Conservation (phyloP, 2,329 filamentous ascomycete genomes). For the Talaromyces sp. region DNA sequence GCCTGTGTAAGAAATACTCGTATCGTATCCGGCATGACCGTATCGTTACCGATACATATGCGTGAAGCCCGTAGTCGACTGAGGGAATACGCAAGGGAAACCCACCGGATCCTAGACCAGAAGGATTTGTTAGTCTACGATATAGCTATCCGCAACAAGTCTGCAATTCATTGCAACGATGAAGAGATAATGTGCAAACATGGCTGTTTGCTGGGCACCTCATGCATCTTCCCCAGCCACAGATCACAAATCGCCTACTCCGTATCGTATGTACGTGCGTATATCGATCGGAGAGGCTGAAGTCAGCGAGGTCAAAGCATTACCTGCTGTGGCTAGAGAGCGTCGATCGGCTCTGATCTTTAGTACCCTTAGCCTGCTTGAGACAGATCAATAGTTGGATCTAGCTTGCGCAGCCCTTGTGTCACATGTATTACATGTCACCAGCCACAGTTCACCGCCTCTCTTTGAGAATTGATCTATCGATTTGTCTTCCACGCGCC, state of each 20-base stretch:
- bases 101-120: not conserved
- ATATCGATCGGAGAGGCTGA: constrained; percentile 12
- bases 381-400: constrained; percentile 2
- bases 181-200: not conserved
- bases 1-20: not conserved
- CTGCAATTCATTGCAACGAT: not conserved
- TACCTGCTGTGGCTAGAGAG: constrained; percentile 13
- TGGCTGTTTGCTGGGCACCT: not conserved
- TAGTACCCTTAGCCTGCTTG: not conserved
- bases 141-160: not conserved
- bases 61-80: not conserved
- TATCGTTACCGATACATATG: not conserved
- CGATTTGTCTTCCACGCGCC: not conserved
- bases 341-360: constrained; percentile 11
- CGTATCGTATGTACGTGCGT: not conserved
- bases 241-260: constrained; percentile 8
- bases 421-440: not conserved
- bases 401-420: not conserved
- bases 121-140: not conserved
- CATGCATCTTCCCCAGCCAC: constrained; percentile 13
- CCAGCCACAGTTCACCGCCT: constrained; percentile 15
- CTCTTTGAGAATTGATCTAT: constrained; percentile 10
- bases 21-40: not conserved
- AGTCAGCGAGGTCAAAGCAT: not conserved
- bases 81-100: constrained; percentile 4